Evolutionary conservation across 2,329 filamentous ascomycete genomes (phyloP), one percentile per base, ranked within the genome.

Genomic region (Exophiala mesophila): DNA sequence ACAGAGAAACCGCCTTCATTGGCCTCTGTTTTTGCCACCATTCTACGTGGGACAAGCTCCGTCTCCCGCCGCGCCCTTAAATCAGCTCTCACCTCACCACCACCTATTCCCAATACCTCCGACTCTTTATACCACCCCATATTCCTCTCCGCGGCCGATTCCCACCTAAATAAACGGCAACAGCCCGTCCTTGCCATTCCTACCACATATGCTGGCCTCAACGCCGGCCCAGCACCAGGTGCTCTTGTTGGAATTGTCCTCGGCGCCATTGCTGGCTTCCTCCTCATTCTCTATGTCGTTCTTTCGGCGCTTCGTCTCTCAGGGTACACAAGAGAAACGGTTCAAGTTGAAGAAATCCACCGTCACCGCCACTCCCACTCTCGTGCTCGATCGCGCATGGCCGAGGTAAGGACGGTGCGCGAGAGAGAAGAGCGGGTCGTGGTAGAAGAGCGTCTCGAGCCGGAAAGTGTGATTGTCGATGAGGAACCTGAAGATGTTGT

Each of bases 121-220:
- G 23, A 26, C 23, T 26, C 23, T 12, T 26, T 26, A 26, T 12
- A 7, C 6, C 23, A 26, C 23, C 43, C 47, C 7, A 19, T 46
- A 19, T 49, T 40, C 32, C 26, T 47, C 19, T 9, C 8, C 9
- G 17, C 19, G 12, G 35, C 47, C 7, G 23, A 24, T 7, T 4
- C 36, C 4, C 7, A 26, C 23, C 47, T 47, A 13, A 30, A 39
- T 13, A 57, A 56, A 45, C 45, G 55, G 26, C 52, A 56, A 30
- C 30, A 40, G 24, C 50, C 52, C 49, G 57, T 58, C 40, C 63
- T 62, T 44, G 69, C 77, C 47, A 80, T 84, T 53, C 78, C 80
- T 1, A 72, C 76, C 18, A 77, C 77, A 53, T 84, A 84, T 62
- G 68, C 71, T 33, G 67, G 68, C 39, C 64, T 77, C 23, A 62